A percentile compares a stretch with the other conserved stretches of the same genome.
Evolutionary conservation across 1,284 basidiomycete genomes (phyloP).

Genomic region (Sporisorium iseilematis-ciliati): DNA sequence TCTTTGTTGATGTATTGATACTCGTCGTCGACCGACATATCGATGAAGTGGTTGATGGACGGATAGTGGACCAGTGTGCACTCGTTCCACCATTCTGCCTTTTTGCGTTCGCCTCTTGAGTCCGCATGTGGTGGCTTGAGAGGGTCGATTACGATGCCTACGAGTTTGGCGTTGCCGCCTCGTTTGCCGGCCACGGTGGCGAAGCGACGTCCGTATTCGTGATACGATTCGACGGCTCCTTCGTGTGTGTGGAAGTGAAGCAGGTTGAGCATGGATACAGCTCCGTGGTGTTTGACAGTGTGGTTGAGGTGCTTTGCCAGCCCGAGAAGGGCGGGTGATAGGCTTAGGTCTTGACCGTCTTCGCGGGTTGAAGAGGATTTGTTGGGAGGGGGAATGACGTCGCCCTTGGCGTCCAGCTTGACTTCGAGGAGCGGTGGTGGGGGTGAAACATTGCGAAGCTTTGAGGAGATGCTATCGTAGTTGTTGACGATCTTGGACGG

Average conservation of each 20-base stretch:
- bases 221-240: constrained; percentile 35
- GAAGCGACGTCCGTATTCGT: constrained; percentile 51
- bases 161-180: constrained; percentile 54
- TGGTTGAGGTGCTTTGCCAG: constrained; percentile 37
- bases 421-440: constrained; percentile 23
- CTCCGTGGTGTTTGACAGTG: constrained; percentile 16
- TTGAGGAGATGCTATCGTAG: constrained; percentile 32
- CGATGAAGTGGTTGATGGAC: constrained; percentile 51
- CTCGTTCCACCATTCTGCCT: constrained; percentile 54
- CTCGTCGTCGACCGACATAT: constrained; percentile 52
- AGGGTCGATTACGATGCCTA: constrained; percentile 45
- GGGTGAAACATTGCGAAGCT: constrained; percentile 11
- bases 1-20: constrained; percentile 52
- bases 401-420: constrained; percentile 19
- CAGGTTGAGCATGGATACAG: constrained; percentile 56
- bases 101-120: constrained; percentile 17
- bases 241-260: constrained; percentile 38
- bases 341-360: constrained; percentile 44
- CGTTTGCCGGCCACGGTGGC: constrained; percentile 36
- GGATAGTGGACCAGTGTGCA: constrained; percentile 52
- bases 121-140: constrained; percentile 17
- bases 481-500: constrained; percentile 44
- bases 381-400: constrained; percentile 22
- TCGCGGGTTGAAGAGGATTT: background rate
- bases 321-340: constrained; percentile 36